A percentile compares a stretch with the other conserved stretches of the same genome.
Conservation (phyloP, 805 yeast species). For the Torulaspora maleeae region DNA sequence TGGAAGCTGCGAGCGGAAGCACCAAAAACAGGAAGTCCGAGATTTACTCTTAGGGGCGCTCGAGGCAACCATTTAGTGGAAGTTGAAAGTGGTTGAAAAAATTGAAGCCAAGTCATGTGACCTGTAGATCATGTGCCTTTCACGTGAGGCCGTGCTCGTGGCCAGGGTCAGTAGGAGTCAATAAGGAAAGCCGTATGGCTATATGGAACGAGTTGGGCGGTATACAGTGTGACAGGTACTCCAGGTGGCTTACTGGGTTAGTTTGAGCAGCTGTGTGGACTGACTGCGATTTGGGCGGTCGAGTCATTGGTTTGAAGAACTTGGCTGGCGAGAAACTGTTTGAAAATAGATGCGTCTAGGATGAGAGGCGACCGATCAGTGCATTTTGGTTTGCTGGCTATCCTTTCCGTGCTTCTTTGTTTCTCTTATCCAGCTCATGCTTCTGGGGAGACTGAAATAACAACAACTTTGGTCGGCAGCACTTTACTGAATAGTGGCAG, state of each 20-base stretch:
- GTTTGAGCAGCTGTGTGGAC: too few species aligned
- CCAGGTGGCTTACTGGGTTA: too few species aligned
- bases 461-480: conserved; percentile 7
- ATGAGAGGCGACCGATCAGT: neutral
- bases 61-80: neutral
- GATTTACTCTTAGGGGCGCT: neutral
- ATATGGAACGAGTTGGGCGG: neutral
- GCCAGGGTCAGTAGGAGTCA: too few species aligned
- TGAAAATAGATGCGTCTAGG: neutral
- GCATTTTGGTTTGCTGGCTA: neutral
- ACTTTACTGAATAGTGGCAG: conserved; percentile 1
- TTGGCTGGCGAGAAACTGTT: neutral
- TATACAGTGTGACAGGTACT: neutral
- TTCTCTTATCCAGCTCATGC: conserved; percentile 1
- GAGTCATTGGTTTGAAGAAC: neutral
- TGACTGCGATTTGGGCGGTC: neutral
- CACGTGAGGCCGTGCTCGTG: neutral
- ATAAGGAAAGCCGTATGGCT: too few species aligned
- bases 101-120: neutral
- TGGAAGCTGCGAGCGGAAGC: conserved; percentile 6
- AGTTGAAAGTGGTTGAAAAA: neutral
- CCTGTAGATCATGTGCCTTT: neutral
- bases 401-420: neutral
- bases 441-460: neutral
- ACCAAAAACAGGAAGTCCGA: conserved; percentile 10